Evolutionary conservation across 2,329 filamentous ascomycete genomes (phyloP).

Genomic region (Colletotrichum caudatum): DNA sequence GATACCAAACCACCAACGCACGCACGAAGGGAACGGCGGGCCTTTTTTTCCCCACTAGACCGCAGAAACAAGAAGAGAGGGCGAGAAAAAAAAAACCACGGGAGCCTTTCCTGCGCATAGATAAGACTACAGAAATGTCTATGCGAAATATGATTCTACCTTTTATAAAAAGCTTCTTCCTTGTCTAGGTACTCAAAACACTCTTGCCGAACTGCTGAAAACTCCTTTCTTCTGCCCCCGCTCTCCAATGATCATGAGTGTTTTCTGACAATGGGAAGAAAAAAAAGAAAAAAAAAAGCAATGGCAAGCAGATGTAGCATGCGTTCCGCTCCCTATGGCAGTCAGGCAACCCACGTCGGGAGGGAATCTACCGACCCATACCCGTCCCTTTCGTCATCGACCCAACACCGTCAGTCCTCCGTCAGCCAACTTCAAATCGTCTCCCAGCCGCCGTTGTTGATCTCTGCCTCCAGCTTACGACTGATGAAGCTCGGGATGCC

Average conservation of each 20-base stretch:
- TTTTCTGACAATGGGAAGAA: neutral
- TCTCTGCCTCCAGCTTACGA: constrained; percentile 90
- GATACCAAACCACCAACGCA: constrained; percentile 7
- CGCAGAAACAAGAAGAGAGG: neutral
- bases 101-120: neutral
- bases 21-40: neutral
- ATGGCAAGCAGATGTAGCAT: constrained; percentile 9
- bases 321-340: neutral
- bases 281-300: neutral
- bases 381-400: neutral
- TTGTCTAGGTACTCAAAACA: constrained; percentile 8
- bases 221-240: constrained; percentile 1
- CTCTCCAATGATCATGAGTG: neutral
- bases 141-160: neutral
- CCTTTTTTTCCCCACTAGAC: neutral
- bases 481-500: constrained; percentile 90
- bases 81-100: neutral
- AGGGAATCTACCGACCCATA: neutral
- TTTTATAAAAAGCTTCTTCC: neutral
- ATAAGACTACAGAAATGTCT: neutral
- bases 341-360: neutral
- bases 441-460: constrained; percentile 98
- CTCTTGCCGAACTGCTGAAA: constrained; percentile 5
- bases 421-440: constrained; percentile 64
- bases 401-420: neutral